Evolutionary conservation across 805 yeast genomes (phyloP), one percentile per base, ranked within the genome.

Genomic region (Huiozyma naganishii): DNA sequence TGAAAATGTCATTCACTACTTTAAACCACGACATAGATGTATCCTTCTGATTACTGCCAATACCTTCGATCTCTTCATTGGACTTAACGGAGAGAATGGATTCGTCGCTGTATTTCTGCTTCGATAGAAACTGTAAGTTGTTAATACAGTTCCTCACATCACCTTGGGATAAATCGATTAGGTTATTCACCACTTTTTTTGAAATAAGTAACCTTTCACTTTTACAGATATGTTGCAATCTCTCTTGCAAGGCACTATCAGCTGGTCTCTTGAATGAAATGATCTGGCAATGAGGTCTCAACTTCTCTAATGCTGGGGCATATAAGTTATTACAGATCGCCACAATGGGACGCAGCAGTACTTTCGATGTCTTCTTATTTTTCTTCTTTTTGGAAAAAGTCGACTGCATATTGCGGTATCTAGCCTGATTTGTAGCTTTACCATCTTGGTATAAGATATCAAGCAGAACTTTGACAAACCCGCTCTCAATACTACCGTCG

Each of bases 251-350:
- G 33, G 69, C 70, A 41, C 59, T 65, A 42, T 66, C 70, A 2
- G 75, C 57, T 0, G 94, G 80, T 44, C 76, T 77, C 45, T 69
- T 72, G 54, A 88, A 83, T 6, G 74, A 60, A 2, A 90, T 69
- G 6, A 84, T 69, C 53, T 90, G 96, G 49, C 90, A 77, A 46
- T 72, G 65, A 0, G 82, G 81, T 48, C 90, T 76, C 47, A 90
- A 66, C 45, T 76, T 78, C 42, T 86, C 94, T 62, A 90, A 67
- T 1, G 84, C 76, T 3, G 79, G 75, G 0, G 85, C 74, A 59
- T 84, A 88, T 1, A 84, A 71, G 55, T 92, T 95, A 57, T 90
- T 92, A 59, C 97, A 94, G 44, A 92, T 77, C 36, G 95, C 89
- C 43, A 90, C 85, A 13, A 92, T 86, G 1, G 97, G 97, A 51